Conservation (phyloP, 352 stramenopile genomes). For the Pythium dissotocum region DNA sequence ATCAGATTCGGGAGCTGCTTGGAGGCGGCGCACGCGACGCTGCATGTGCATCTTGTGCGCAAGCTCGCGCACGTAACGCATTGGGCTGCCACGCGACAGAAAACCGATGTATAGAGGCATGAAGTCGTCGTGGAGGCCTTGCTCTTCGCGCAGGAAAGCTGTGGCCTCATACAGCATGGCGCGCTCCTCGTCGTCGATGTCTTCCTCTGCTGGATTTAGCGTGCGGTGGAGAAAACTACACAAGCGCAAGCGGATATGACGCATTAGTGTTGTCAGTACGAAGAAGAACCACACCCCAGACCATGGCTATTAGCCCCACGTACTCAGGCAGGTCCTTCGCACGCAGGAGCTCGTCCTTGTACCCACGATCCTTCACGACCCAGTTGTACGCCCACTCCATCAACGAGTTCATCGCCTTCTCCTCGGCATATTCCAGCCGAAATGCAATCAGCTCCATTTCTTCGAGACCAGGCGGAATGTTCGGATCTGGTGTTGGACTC, state of each 20-base stretch:
- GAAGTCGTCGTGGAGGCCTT: slow-evolving; percentile 46
- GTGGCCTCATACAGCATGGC: slow-evolving; percentile 37
- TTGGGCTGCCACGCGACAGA: slow-evolving; percentile 50
- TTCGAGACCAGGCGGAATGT: slow-evolving; percentile 34
- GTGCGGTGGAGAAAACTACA: slow-evolving; percentile 51
- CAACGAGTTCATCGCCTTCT: slow-evolving; percentile 44
- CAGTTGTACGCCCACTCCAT: slow-evolving; percentile 70
- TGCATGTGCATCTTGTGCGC: slow-evolving; percentile 55
- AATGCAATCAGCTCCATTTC: slow-evolving; percentile 58
- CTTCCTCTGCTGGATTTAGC: slow-evolving; percentile 57
- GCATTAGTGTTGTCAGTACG: too few relatives aligned
- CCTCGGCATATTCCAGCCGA: slow-evolving; percentile 56
- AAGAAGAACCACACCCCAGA: too few relatives aligned
- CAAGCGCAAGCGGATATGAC: too few relatives aligned
- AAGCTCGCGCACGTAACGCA: slow-evolving; percentile 47
- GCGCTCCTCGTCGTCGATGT: slow-evolving; percentile 48
- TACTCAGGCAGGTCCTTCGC: slow-evolving; percentile 55
- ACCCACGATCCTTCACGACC: slow-evolving; percentile 36
- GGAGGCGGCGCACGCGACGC: slow-evolving; percentile 14
- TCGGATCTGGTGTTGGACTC: not conserved
- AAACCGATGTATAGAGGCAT: slow-evolving; percentile 57
- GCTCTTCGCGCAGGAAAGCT: slow-evolving; percentile 35
- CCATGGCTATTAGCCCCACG: not conserved
- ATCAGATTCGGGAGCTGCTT: slow-evolving; percentile 4
- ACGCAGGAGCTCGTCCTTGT: slow-evolving; percentile 51